Evolutionary conservation across 2,329 filamentous ascomycete genomes (phyloP), one percentile per base, ranked within the genome.

Genomic region (Periconia digitata): DNA sequence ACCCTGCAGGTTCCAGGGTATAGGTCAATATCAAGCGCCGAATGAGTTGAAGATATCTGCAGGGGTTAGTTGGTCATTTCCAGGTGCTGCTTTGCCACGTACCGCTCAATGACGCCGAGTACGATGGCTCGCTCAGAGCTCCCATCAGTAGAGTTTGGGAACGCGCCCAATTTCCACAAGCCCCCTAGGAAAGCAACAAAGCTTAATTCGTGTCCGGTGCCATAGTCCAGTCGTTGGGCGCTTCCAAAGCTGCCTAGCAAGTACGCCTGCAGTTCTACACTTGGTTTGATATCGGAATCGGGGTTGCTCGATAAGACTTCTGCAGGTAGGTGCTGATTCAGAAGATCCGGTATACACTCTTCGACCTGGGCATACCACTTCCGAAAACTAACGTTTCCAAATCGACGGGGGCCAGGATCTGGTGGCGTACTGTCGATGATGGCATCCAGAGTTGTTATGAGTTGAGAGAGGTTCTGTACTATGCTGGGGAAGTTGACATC

Each of bases 151-250:
- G 78, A 80, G n/a, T 81, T 75, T 2, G 79, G 74, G 66, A 99
- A 97, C 15, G 82, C 86, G 38, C 87, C 85, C 2, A 99, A 77
- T 70, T 96, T 96, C 92, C 92, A 99, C 5, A 99, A 76, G 50
- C 88, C 86, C 4, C 85, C 92, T 6, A 99, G 70, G 54, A 99
- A 99, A 1, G 94, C 92, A 7, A 97, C 71, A 63, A 99, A 99
- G 72, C 89, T 96, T 43, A 99, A 76, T 67, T 99, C 94, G 69
- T 99, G 94, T 0, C 94, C 94, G 0, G 94, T 97, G 1, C 94
- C 94, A 66, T 96, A 99, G 72, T 99, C 94, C 21, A 99, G 77
- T 45, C 94, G 79, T 63, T 96, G 90, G 0, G 89, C 72, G 65
- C 91, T 97, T 3, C 94, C 94, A 72, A 96, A 96, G 4, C 83